Base-by-base conservation (phyloP, 768 basidiomycete species). In the Boletus rubescentipes region DNA sequence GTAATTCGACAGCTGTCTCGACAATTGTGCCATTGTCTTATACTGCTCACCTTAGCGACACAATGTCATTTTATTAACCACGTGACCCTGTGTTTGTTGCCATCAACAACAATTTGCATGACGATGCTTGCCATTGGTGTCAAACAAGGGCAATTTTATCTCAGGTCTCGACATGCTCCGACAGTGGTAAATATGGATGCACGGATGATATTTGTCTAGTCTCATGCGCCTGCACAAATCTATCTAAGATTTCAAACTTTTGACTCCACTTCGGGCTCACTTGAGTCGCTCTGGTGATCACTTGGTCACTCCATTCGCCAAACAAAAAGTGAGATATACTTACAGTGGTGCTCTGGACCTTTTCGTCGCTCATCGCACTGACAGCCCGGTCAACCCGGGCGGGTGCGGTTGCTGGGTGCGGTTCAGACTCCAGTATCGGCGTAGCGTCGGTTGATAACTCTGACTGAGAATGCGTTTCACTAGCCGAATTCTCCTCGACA, bases 11-110 rank as follows among this genome's bases (percentile, higher is more conserved):
- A 36, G 46, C 48, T 7, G 16, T n/a, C 15, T 15, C 15, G 15
- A n/a, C 45, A 34, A 16, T 46, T 20, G 40, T 31, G 1, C 9
- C 49, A 42, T 43, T 49, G 50, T 53, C 31, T 62, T 62, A 53
- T 62, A 49, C 12, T 48, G 29, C n/a, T 10, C 16, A 29, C 12
- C 59, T 5, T 60, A 30, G 58, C 54, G 36, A 60, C 58, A n/a
- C 40, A 37, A 38, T 34, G 10, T 0, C 23, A 6, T 23, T 8
- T 12, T 4, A 30, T 26, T 5, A 12, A 34, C 18, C 49, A 58
- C 40, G 41, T 39, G 49, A 38, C 12, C 23, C n/a, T n/a, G n/a
- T n/a, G n/a, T n/a, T n/a, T n/a, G n/a, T n/a, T n/a, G n/a, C n/a
- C n/a, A n/a, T n/a, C n/a, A n/a, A n/a, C n/a, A n/a, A n/a, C n/a